Base-by-base conservation (phyloP, 345 rosid species). In the Pseudoturritis turrita region DNA sequence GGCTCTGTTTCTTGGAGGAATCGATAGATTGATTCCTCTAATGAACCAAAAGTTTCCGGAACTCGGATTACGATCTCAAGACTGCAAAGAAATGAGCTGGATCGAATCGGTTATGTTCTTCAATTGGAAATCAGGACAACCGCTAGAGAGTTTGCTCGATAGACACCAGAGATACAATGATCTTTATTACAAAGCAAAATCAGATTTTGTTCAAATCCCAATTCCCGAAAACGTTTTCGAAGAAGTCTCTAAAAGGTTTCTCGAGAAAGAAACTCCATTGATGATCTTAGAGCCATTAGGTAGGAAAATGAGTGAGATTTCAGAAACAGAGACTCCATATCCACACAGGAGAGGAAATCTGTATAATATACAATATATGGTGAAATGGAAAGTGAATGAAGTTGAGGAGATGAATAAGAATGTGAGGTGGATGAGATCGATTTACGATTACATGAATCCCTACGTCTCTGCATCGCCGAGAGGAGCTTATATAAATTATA, bases 131-230 rank as follows among this genome's bases (percentile, higher is more conserved):
- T 60, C 58, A 60, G 84, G 81, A 14, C 77, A 83, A 11, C 37
- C 82, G 2, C 10, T 78, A 17, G 65, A 73, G 40, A 79, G 28
- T n/a, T 15, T 88, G 61, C 80, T 79, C 5, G 73, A 81, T 14
- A 79, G 83, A 51, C 22, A 56, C 39, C 61, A 15, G 0, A 13
- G 71, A 5, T 56, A 35, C 10, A 62, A 70, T 6, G 63, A 83
- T 11, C 63, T 18, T 3, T 45, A 36, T 13, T 86, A 55, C 76
- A 88, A 89, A 77, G 81, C 75, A 28, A 92, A 92, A 73, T 89
- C 98, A 0, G 98, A 89, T 67, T 92, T 70, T 28, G 88, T 89
- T 0, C 65, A 79, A 64, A 72, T 55, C 0, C 85, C 86, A 3
- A 65, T 87, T 37, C 65, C 84, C 0, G 80, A 75, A 52, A 19